A percentile compares a stretch with the other conserved stretches of the same genome.
These are phyloP conservation scores for Sugiyamaella pinicola DNA, from an alignment of 1,139 yeast genomes.

Conservation along the genomic window DNA sequence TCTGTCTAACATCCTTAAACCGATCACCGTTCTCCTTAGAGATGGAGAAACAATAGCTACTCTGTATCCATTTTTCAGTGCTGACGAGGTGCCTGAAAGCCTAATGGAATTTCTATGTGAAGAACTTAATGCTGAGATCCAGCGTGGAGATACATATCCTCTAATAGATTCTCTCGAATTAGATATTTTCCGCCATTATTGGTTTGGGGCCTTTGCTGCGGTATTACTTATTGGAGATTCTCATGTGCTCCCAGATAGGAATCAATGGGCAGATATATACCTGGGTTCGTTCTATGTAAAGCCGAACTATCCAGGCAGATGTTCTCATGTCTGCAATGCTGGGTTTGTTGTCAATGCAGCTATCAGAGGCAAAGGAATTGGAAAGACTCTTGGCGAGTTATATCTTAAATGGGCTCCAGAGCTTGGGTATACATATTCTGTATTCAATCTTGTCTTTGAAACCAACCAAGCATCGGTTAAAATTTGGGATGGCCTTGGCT, in stretches of 20 bases:
- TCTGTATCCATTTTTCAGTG: constrained; percentile 76
- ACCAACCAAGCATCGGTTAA: constrained; percentile 80
- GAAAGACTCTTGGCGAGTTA: constrained; percentile 79
- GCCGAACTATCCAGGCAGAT: constrained; percentile 90
- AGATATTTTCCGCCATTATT: constrained; percentile 73
- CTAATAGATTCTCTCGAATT: constrained; percentile 74
- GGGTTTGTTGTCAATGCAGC: constrained; percentile 90
- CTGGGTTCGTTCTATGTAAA: constrained; percentile 81
- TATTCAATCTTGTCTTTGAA: constrained; percentile 86
- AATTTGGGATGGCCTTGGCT: constrained; percentile 77
- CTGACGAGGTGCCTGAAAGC: constrained; percentile 69
- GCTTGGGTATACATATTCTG: constrained; percentile 80
- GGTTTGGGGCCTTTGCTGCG: constrained; percentile 86
- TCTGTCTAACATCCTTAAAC: constrained; percentile 28
- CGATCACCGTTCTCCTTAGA: constrained; percentile 36
- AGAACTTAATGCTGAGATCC: constrained; percentile 91
- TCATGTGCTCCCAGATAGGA: constrained; percentile 41
- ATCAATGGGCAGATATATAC: constrained; percentile 90
- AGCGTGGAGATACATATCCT: constrained; percentile 84
- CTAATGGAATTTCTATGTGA: constrained; percentile 80
- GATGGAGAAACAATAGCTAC: constrained; percentile 69
- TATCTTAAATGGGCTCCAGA: constrained; percentile 89
- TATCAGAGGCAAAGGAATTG: constrained; percentile 90
- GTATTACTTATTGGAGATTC: constrained; percentile 71
- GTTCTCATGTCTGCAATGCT: constrained; percentile 91